Base-by-base conservation (phyloP, 148 eudicot species). In the Nyssa sinensis region DNA sequence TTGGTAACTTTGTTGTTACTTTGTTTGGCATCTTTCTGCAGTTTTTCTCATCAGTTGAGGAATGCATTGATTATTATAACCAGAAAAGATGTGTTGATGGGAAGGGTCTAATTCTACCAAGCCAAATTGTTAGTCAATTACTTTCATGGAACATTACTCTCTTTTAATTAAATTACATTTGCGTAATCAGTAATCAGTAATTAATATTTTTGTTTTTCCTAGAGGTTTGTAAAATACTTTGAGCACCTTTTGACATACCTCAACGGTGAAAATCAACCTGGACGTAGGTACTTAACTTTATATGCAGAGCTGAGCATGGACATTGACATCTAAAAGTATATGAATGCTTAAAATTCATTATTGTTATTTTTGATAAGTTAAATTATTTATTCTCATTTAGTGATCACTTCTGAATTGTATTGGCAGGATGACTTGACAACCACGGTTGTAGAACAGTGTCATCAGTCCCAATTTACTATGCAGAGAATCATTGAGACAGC, bases 191-290 rank as follows among this genome's bases (percentile, higher is more conserved):
- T n/a, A n/a, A n/a, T n/a, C n/a, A n/a, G 34, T 67, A 47, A 53
- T 28, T 37, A 71, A 59, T 67, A 47, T 13, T 75, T 67, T 49
- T 62, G 75, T 21, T 66, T 77, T 75, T 62, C 68, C 59, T 74
- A 94, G 98, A 85, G 97, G 75, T 94, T 90, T 78, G 97, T 94
- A 80, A 94, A 89, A 81, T 92, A 94, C 84, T 94, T 92, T 19
- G 96, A 92, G 81, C 84, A 83, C 68, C 81, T 90, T 69, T 74
- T 90, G 72, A 83, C 78, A 51, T 76, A 89, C 63, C 86, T 83
- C 80, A 71, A 68, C 71, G 93, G 96, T 37, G 86, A 86, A 79
- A 85, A 71, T 75, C 96, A 86, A 70, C 90, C 91, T 61, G 85
- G 85, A 49, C 93, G 96, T 59, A 92, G 96, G 97, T 94, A 94